Evolutionary conservation across 2,329 filamentous ascomycete species (phyloP).

Genomic region (Xylaria sp.): DNA sequence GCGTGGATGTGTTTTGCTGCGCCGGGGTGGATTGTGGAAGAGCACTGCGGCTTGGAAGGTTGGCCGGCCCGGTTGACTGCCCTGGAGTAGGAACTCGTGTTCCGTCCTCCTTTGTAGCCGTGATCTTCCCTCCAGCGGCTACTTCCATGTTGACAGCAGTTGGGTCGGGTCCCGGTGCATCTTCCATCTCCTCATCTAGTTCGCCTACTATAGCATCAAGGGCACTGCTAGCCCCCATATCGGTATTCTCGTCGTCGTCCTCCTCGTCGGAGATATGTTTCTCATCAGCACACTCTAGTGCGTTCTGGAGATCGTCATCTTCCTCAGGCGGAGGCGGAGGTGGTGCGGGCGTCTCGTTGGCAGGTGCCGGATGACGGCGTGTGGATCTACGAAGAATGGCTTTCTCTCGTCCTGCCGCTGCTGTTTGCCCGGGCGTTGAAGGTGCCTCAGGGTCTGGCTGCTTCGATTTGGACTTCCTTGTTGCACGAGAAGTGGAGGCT

Average conservation of each 20-base stretch:
- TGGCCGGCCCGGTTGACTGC: conserved; percentile 58
- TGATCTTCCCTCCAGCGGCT: conserved; percentile 85
- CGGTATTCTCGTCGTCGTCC: conserved; percentile 69
- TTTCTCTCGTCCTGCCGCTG: conserved; percentile 68
- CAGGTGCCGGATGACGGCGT: conserved; percentile 66
- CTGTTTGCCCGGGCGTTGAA: conserved; percentile 58
- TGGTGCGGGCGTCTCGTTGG: conserved; percentile 61
- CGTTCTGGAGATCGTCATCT: conserved; percentile 72
- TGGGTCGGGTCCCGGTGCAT: conserved; percentile 77
- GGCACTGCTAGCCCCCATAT: conserved; percentile 71
- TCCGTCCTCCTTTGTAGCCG: conserved; percentile 90
- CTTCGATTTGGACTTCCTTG: conserved; percentile 61
- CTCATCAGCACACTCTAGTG: conserved; percentile 93
- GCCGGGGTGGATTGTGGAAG: conserved; percentile 54
- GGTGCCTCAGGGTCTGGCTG: conserved; percentile 56
- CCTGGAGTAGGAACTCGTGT: conserved; percentile 86
- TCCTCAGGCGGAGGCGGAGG: conserved; percentile 67
- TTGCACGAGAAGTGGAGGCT: conserved; percentile 59
- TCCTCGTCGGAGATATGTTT: conserved; percentile 82
- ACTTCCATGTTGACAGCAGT: conserved; percentile 93
- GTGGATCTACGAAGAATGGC: conserved; percentile 69
- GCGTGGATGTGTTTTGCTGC: conserved; percentile 55
- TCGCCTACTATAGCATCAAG: conserved; percentile 92
- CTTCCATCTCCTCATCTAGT: conserved; percentile 85
- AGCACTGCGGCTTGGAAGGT: conserved; percentile 53